Base-by-base conservation (phyloP, 169 alveolate species). In the Eimeria mitis region DNA sequence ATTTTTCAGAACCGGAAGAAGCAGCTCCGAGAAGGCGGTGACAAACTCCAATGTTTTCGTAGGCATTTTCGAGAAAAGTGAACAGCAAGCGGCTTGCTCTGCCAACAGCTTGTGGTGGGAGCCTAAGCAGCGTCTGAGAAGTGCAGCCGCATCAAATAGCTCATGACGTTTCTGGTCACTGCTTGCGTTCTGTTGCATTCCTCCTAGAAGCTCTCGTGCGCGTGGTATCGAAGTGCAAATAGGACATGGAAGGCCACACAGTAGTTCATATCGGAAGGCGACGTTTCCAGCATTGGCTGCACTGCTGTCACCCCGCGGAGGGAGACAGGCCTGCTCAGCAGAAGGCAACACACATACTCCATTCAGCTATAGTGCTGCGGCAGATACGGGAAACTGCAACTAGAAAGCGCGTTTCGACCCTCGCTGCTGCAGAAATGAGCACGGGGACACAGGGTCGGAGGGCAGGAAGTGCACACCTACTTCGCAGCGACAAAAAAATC, bases 401-500 rank as follows among this genome's bases (percentile, higher is more conserved):
- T 9, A 31, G 11, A 31, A 56, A 31, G 56, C 6, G 59, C 19
- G 2, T 47, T 78, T 25, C 52, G 31, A 34, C n/a, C 42, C 3
- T 2, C 61, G 25, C 13, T 49, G 65, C 13, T 78, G 88, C 40
- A 31, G 25, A n/a, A 28, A 44, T n/a, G 25, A 54, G 28, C 28
- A 34, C 6, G 59, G 34, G 65, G 56, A 11, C 34, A 1, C 34
- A 14, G 90, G 9, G 59, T 9, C 31, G 11, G 88, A 40, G 0
- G 68, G 2, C 44, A 47, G 25, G 52, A 34, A 16, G 71, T 52
- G 75, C 23, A 56, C 76, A 21, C 90, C 25, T 61, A 83, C 90
- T 25, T 83, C 76, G 73, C 90, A 83, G 68, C 70, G 90, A 59
- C 90, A 83, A 40, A 56, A 83, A 59, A 83, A 83, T 2, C 90